Evolutionary conservation across 805 yeast genomes (phyloP).

Genomic region (Candida incommunis): DNA sequence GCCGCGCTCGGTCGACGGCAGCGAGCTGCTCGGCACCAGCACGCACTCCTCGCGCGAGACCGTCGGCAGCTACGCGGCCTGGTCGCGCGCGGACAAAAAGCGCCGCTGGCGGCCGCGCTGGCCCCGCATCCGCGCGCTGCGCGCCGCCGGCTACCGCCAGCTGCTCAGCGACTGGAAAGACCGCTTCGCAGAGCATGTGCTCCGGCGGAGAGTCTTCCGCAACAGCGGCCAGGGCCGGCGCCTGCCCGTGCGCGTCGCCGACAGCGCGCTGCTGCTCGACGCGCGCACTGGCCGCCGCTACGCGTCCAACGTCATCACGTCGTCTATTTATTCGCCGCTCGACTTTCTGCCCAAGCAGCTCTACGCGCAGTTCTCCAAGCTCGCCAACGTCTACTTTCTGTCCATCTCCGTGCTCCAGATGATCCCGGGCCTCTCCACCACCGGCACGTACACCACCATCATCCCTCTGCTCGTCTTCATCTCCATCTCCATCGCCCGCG

Average conservation of each 20-base stretch:
- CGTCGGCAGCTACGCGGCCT: background rate
- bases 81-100: background rate
- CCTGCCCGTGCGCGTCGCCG: conserved; percentile 48
- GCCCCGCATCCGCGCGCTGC: background rate
- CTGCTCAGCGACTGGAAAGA: background rate
- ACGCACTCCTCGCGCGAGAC: background rate
- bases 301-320: conserved; percentile 55
- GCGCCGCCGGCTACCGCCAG: background rate
- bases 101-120: background rate
- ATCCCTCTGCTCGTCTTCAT: conserved; percentile 78
- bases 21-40: background rate
- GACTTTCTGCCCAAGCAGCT: conserved; percentile 82
- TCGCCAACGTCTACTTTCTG: conserved; percentile 86
- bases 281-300: conserved; percentile 55
- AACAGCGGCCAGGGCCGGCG: conserved; percentile 55
- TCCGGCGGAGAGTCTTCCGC: background rate
- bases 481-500: conserved; percentile 77
- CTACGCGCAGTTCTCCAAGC: conserved; percentile 78
- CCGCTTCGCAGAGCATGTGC: background rate
- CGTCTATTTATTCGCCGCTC: conserved; percentile 71
- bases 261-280: conserved; percentile 38
- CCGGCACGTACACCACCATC: conserved; percentile 90
- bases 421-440: conserved; percentile 96
- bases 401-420: conserved; percentile 83
- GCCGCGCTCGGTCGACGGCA: background rate